A percentile compares a stretch with the other conserved stretches of the same genome.
Evolutionary conservation across 768 basidiomycete species (phyloP).

Genomic region (Lepiota venenata): DNA sequence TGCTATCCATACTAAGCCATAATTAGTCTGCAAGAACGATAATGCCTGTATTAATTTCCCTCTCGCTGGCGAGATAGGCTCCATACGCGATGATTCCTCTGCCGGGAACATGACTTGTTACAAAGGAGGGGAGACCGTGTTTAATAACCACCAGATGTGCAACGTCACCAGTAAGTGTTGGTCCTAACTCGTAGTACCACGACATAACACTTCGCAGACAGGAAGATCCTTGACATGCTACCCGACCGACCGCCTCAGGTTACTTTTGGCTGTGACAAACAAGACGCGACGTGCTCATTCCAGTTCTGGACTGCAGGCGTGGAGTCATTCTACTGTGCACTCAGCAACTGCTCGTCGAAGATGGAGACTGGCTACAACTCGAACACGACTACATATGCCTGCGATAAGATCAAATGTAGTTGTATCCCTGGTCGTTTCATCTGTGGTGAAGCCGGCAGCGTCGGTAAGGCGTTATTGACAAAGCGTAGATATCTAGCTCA

Average conservation of each 20-base stretch:
- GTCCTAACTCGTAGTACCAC: background rate
- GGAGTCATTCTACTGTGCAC: slow-evolving; percentile 94
- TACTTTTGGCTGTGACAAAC: slow-evolving; percentile 85
- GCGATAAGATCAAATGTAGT: slow-evolving; percentile 81
- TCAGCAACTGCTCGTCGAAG: slow-evolving; percentile 64
- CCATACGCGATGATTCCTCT: slow-evolving; percentile 11
- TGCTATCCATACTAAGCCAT: background rate
- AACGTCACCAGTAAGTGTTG: slow-evolving; percentile 86
- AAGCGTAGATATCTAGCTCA: background rate
- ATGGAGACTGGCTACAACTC: slow-evolving; percentile 48
- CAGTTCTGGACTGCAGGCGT: slow-evolving; percentile 97
- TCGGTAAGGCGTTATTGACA: slow-evolving; percentile 54
- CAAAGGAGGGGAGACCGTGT: slow-evolving; percentile 89
- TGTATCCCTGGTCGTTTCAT: slow-evolving; percentile 95
- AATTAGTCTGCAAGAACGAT: slow-evolving; percentile 81
- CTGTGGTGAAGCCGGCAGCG: slow-evolving; percentile 92
- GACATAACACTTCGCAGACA: slow-evolving; percentile 47
- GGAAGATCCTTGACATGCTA: slow-evolving; percentile 92
- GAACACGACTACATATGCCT: slow-evolving; percentile 76
- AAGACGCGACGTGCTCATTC: slow-evolving; percentile 73
- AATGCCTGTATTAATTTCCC: slow-evolving; percentile 79
- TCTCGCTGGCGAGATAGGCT: slow-evolving; percentile 32
- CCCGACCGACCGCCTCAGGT: slow-evolving; percentile 91
- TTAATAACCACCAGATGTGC: slow-evolving; percentile 96
- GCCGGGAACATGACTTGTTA: slow-evolving; percentile 80